These are phyloP conservation scores for Coemansia furcata DNA, from an alignment of 192 early-diverging fungal species.

Conservation along the genomic window DNA sequence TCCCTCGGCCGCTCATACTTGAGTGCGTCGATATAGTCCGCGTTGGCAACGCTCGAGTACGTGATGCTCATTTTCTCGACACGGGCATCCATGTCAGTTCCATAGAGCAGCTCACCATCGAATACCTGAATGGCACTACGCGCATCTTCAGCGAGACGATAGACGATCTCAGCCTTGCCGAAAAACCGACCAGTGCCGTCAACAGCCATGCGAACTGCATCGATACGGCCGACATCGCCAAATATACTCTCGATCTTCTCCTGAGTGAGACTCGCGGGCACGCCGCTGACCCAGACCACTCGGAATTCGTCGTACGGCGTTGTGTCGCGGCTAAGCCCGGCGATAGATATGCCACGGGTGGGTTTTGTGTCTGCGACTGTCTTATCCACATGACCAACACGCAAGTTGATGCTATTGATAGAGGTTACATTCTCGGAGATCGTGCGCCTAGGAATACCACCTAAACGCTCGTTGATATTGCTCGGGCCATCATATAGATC, in stretches of 20 bases:
- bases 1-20: constrained; percentile 28
- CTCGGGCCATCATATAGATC: constrained; percentile 24
- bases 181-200: constrained; percentile 29
- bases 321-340: constrained; percentile 26
- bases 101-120: constrained; percentile 46
- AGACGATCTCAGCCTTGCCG: constrained; percentile 40
- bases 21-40: constrained; percentile 22
- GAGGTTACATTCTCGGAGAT: not conserved
- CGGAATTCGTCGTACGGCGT: constrained; percentile 32
- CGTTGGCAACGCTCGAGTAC: constrained; percentile 20
- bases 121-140: constrained; percentile 50
- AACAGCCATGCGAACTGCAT: constrained; percentile 39
- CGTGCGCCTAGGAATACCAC: not conserved
- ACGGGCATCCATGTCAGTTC: constrained; percentile 14
- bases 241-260: constrained; percentile 43
- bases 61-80: constrained; percentile 22
- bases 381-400: not conserved
- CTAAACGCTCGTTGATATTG: constrained; percentile 39
- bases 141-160: constrained; percentile 39
- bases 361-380: not conserved
- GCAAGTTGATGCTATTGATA: not conserved
- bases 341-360: constrained; percentile 26
- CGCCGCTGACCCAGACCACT: constrained; percentile 27
- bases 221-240: constrained; percentile 36
- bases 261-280: constrained; percentile 29